These are phyloP conservation scores for Pogostemon cablin DNA, from an alignment of 257 asterid species.

Conservation along the genomic window DNA sequence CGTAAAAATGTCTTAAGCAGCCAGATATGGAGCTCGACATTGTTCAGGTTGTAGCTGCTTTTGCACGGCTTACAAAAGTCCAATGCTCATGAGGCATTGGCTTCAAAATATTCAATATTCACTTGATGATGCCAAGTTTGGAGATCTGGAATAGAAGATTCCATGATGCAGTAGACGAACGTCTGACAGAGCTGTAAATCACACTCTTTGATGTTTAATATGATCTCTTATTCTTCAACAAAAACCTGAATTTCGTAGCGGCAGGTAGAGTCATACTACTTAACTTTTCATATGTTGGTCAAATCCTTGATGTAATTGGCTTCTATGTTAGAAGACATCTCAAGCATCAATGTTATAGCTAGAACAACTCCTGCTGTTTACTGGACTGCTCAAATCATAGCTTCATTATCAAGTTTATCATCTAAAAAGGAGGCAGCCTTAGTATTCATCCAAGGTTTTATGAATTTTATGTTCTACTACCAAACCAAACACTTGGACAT, in stretches of 20 bases:
- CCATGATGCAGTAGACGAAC: slow-evolving; percentile 80
- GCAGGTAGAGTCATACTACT: not conserved
- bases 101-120: slow-evolving; percentile 86
- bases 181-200: slow-evolving; percentile 70
- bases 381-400: slow-evolving; percentile 82
- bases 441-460: too few species aligned
- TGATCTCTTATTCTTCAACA: not conserved
- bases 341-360: slow-evolving; percentile 75
- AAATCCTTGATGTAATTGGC: slow-evolving; percentile 89
- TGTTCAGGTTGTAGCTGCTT: slow-evolving; percentile 70
- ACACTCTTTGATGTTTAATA: not conserved
- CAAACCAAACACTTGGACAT: too few species aligned
- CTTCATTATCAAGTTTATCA: slow-evolving; percentile 57
- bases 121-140: slow-evolving; percentile 74
- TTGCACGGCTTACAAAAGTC: slow-evolving; percentile 67
- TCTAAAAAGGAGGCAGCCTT: slow-evolving; percentile 42
- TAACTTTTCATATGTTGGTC: slow-evolving; percentile 43
- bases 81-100: slow-evolving; percentile 84
- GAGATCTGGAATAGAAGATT: slow-evolving; percentile 82
- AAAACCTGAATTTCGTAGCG: not conserved
- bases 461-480: too few species aligned
- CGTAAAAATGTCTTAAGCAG: slow-evolving; percentile 83
- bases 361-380: slow-evolving; percentile 82
- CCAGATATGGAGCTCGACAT: slow-evolving; percentile 93
- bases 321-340: slow-evolving; percentile 81